Evolutionary conservation across 2,329 filamentous ascomycete genomes (phyloP).

Genomic region (Colletotrichum liaoningense): DNA sequence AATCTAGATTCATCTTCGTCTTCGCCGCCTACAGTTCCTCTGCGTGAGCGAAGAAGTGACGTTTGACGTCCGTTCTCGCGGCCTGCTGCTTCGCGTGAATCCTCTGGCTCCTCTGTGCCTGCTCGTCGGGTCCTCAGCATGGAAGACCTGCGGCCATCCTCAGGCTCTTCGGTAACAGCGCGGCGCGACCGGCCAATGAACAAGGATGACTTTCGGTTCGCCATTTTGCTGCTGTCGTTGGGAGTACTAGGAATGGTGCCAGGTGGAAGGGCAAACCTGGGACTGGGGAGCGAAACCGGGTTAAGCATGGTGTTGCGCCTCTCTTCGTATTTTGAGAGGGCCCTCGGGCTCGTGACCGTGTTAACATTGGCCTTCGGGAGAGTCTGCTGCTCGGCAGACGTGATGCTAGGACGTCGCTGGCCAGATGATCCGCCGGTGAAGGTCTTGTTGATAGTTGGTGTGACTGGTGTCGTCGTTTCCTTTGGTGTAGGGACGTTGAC

Average conservation of each 20-base stretch:
- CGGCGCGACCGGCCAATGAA: conserved; percentile 58
- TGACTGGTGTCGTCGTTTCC: conserved; percentile 45
- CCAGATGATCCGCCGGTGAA: conserved; percentile 45
- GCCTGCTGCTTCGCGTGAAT: conserved; percentile 41
- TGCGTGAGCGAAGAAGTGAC: conserved; percentile 57
- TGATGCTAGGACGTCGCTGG: conserved; percentile 55
- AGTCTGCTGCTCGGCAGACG: conserved; percentile 52
- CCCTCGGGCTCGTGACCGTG: conserved; percentile 57
- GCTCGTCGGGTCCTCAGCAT: conserved; percentile 58
- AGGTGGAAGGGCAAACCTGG: conserved; percentile 50
- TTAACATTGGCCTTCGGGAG: conserved; percentile 37
- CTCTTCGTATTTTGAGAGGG: conserved; percentile 65
- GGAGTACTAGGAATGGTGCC: conserved; percentile 51
- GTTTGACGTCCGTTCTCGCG: conserved; percentile 56
- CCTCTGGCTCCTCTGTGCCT: conserved; percentile 60
- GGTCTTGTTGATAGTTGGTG: conserved; percentile 59
- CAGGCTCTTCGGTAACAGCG: conserved; percentile 61
- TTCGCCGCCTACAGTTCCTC: conserved; percentile 58
- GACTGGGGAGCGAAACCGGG: conserved; percentile 57
- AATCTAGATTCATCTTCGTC: conserved; percentile 61
- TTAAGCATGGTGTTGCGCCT: conserved; percentile 60
- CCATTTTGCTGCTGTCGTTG: conserved; percentile 46
- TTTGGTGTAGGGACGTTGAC: conserved; percentile 41
- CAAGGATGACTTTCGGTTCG: conserved; percentile 66
- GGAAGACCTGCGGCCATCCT: conserved; percentile 62